Percentiles rank a stretch among this genome's conserved stretches.
These are phyloP conservation scores for Phaeosphaeriaceae sp. DNA, from an alignment of 2,329 filamentous ascomycete genomes.

Conservation along the genomic window DNA sequence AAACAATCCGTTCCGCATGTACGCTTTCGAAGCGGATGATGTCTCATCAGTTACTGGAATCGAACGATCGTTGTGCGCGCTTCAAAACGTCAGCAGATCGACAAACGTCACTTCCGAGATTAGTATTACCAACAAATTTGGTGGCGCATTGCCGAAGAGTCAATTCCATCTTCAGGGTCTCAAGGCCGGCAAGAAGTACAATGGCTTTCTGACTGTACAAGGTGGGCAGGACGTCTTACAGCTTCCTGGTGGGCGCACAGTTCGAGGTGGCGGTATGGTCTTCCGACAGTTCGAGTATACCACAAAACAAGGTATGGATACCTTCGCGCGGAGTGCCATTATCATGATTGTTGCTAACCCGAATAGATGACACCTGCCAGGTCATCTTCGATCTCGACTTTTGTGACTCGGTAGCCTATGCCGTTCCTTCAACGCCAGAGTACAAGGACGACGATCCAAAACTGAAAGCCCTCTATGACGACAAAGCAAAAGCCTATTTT, in stretches of 20 bases:
- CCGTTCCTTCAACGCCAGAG: slow-evolving; percentile 80
- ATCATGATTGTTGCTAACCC: slow-evolving; percentile 14
- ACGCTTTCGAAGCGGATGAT: slow-evolving; percentile 70
- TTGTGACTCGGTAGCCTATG: slow-evolving; percentile 87
- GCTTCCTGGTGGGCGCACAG: slow-evolving; percentile 44
- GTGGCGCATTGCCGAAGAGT: slow-evolving; percentile 71
- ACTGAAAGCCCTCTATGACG: slow-evolving; percentile 79
- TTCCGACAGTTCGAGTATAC: slow-evolving; percentile 75
- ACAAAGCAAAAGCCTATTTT: slow-evolving; percentile 73
- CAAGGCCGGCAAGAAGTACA: slow-evolving; percentile 74
- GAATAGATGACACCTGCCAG: slow-evolving; percentile 77
- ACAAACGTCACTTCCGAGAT: slow-evolving; percentile 67
- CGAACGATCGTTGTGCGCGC: slow-evolving; percentile 80
- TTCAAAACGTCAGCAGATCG: slow-evolving; percentile 69
- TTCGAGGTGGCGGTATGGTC: slow-evolving; percentile 78
- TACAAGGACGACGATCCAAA: slow-evolving; percentile 65
- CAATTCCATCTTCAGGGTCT: slow-evolving; percentile 86
- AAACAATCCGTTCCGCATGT: slow-evolving; percentile 71
- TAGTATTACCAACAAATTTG: slow-evolving; percentile 70
- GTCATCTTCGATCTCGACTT: slow-evolving; percentile 88
- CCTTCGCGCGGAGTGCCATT: not conserved
- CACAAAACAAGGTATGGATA: slow-evolving; percentile 74
- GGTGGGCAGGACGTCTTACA: slow-evolving; percentile 62
- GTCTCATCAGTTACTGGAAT: slow-evolving; percentile 69
- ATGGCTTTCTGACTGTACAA: slow-evolving; percentile 73